phyloP scores from a whole-genome alignment of 345 rosid genomes.

The Excoecaria agallocha region DNA sequence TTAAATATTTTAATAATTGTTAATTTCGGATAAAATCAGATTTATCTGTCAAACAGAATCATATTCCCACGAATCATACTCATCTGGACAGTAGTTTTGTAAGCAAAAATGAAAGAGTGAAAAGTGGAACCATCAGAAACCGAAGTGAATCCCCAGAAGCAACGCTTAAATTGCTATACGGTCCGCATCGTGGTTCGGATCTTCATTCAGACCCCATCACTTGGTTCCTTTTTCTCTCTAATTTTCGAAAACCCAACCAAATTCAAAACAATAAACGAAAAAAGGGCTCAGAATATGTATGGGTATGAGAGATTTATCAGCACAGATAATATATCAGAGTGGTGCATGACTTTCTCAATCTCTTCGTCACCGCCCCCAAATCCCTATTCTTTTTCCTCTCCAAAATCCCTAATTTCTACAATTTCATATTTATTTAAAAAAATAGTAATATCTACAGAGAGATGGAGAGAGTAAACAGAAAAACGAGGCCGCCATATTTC shows the following conservation, averaged over 20 bases:
- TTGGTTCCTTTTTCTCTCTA: conserved; percentile 22
- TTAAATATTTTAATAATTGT: too few relatives aligned
- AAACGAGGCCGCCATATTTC: too few relatives aligned
- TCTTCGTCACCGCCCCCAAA: conserved; percentile 43
- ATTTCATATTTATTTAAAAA: too few relatives aligned
- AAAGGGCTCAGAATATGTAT: conserved; percentile 43
- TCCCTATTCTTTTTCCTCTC: not conserved
- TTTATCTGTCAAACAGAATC: too few relatives aligned
- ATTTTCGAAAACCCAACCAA: too few relatives aligned
- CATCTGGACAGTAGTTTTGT: too few relatives aligned
- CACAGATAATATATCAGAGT: conserved; percentile 45
- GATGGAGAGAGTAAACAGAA: too few relatives aligned
- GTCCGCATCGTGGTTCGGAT: conserved; percentile 64
- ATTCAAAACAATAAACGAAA: too few relatives aligned
- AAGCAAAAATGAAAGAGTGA: not conserved
- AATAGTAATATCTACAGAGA: too few relatives aligned
- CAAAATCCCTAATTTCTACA: too few relatives aligned
- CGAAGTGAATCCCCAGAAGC: conserved; percentile 48
- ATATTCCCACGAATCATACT: too few relatives aligned
- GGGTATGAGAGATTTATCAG: conserved; percentile 54
- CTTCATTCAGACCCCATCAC: conserved; percentile 36
- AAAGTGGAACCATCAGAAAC: conserved; percentile 51
- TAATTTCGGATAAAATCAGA: too few relatives aligned
- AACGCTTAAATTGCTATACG: conserved; percentile 30
- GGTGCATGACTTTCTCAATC: conserved; percentile 60